These are phyloP conservation scores for Mycosphaerella arachidis DNA, from an alignment of 2,329 filamentous ascomycete species.

Conservation along the genomic window DNA sequence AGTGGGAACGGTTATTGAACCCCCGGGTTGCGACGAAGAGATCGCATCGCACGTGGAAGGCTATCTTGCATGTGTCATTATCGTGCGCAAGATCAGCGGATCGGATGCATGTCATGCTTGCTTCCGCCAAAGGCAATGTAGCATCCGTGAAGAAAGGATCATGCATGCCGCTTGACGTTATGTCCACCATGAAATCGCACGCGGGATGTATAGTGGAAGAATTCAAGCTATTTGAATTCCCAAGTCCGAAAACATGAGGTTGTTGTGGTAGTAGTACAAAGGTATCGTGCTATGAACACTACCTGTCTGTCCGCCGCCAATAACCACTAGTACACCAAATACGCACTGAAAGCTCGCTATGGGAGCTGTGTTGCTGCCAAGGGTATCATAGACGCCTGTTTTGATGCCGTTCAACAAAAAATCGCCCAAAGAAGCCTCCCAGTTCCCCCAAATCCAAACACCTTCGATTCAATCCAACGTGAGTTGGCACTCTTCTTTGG, in stretches of 20 bases:
- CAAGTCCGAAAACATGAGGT: neutral
- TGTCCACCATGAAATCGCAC: too few species aligned
- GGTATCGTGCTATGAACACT: neutral
- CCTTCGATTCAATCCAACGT: conserved; percentile 1
- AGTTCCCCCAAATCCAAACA: neutral
- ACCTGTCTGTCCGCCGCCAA: neutral
- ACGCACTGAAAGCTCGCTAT: conserved; percentile 4
- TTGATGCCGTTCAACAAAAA: conserved; percentile 16
- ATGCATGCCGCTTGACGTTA: neutral
- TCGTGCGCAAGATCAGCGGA: neutral
- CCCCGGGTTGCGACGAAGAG: neutral
- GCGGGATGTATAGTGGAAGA: too few species aligned
- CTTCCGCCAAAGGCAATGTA: neutral
- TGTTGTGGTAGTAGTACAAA: neutral
- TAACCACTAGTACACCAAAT: neutral
- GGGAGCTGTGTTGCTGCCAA: conserved; percentile 13
- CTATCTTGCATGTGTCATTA: neutral
- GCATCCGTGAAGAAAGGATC: neutral
- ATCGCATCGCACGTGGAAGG: neutral
- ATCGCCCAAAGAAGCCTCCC: conserved; percentile 17
- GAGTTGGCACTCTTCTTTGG: conserved; percentile 1
- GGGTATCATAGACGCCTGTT: conserved; percentile 27
- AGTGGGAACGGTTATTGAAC: conserved; percentile 10
- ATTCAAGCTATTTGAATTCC: too few species aligned
- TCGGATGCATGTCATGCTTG: neutral